phyloP scores from a whole-genome alignment of 805 yeast species.

The Myxozyma kluyveri region DNA sequence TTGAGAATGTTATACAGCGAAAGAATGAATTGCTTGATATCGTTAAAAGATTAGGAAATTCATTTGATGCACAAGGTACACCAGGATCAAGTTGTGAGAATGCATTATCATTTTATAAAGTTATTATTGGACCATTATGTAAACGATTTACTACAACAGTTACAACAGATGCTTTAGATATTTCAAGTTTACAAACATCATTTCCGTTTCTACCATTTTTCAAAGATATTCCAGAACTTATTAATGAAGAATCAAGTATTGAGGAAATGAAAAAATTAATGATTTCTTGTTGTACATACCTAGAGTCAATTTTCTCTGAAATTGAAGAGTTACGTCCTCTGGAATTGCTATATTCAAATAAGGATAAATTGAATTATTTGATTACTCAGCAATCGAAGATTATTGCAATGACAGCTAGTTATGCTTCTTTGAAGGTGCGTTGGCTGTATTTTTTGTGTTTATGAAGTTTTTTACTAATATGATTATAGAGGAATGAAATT shows the following conservation, averaged over 20 bases:
- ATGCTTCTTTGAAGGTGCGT: conserved; percentile 28
- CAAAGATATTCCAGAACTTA: conserved; percentile 26
- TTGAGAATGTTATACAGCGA: conserved; percentile 26
- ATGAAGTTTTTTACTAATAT: not conserved
- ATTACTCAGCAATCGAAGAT: conserved; percentile 36
- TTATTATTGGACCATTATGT: conserved; percentile 33
- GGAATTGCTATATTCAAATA: conserved; percentile 26
- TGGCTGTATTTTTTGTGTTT: not conserved
- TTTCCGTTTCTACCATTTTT: conserved; percentile 30
- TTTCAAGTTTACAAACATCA: conserved; percentile 1
- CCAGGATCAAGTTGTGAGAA: conserved; percentile 43
- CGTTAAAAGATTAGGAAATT: conserved; percentile 38
- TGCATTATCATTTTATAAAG: conserved; percentile 38
- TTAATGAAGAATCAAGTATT: conserved; percentile 15
- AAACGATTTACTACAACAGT: conserved; percentile 14
- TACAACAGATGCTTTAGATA: not conserved
- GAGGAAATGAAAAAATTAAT: conserved; percentile 16
- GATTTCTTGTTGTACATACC: conserved; percentile 28
- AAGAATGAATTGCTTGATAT: conserved; percentile 26
- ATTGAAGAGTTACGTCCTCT: conserved; percentile 36
- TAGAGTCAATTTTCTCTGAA: conserved; percentile 33
- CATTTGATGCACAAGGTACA: conserved; percentile 39
- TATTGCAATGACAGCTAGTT: conserved; percentile 35
- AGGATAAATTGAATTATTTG: conserved; percentile 33
- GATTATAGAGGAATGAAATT: conserved; percentile 19